Percentiles rank a stretch among this genome's conserved stretches.
Evolutionary conservation across 768 basidiomycete genomes (phyloP).

Genomic region (Boletellus emodensis): DNA sequence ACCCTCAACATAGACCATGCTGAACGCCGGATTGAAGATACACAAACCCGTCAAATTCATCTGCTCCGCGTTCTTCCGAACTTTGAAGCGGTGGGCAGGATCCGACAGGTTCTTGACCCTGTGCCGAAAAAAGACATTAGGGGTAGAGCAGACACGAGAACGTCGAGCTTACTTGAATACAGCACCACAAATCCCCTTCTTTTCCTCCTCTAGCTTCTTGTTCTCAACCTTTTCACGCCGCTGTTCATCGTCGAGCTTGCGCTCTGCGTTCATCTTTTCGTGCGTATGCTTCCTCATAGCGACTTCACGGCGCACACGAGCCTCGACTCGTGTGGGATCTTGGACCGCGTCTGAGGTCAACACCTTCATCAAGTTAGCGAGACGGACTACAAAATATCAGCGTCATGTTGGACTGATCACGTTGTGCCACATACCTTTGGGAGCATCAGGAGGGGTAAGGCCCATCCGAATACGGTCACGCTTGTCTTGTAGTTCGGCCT

Average conservation of each 20-base stretch:
- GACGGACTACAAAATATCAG: conserved; percentile 56
- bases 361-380: conserved; percentile 97
- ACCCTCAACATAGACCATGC: conserved; percentile 92
- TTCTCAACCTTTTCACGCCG: conserved; percentile 79
- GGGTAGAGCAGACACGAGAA: not conserved
- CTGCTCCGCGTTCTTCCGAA: conserved; percentile 94
- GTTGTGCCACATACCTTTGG: conserved; percentile 64
- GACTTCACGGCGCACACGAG: conserved; percentile 90
- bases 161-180: conserved; percentile 78
- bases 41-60: conserved; percentile 82
- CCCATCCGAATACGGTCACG: conserved; percentile 96
- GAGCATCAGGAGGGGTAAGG: conserved; percentile 88
- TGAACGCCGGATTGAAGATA: conserved; percentile 87
- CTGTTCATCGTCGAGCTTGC: conserved; percentile 91
- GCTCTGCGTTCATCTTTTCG: conserved; percentile 89
- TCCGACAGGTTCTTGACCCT: conserved; percentile 85
- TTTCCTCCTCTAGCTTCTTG: conserved; percentile 85
- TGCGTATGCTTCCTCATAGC: conserved; percentile 84
- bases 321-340: conserved; percentile 97
- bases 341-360: conserved; percentile 94
- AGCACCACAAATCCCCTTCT: conserved; percentile 75
- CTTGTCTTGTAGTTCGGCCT: conserved; percentile 90
- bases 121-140: not conserved
- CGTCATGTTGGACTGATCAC: not conserved
- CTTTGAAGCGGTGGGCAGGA: conserved; percentile 92